phyloP scores from a whole-genome alignment of 768 basidiomycete genomes.

The Auricularia sp. region DNA sequence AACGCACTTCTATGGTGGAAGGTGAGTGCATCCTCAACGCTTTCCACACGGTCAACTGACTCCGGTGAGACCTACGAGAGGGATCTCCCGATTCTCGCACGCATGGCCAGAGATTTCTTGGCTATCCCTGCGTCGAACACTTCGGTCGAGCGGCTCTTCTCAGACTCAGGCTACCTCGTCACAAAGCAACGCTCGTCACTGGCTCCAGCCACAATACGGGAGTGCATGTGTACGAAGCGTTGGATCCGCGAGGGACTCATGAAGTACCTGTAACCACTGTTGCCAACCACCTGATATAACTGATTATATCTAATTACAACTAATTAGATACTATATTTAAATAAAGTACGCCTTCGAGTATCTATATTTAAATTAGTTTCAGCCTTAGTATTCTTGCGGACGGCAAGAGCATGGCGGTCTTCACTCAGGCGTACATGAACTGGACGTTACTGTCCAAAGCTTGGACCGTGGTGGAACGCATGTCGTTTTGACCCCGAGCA shows the following conservation, averaged over 20 bases:
- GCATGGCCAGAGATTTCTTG: conserved; percentile 3
- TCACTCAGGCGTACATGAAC: too few species aligned
- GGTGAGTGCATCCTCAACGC: conserved; percentile 11
- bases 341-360: not conserved
- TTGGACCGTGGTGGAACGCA: too few species aligned
- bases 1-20: conserved; percentile 24
- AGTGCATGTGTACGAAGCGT: not conserved
- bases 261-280: not conserved
- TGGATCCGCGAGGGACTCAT: not conserved
- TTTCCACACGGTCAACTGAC: too few species aligned
- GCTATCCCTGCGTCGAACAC: not conserved
- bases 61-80: not conserved
- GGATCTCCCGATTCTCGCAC: not conserved
- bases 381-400: not conserved
- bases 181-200: not conserved
- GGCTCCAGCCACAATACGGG: not conserved
- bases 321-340: not conserved
- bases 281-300: too few species aligned
- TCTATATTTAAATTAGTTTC: not conserved
- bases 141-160: conserved; percentile 3
- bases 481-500: too few species aligned
- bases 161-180: not conserved
- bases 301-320: not conserved
- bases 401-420: too few species aligned
- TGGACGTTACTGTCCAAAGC: too few species aligned